Conservation (phyloP, 345 rosid species). For the Citrus maxima region DNA sequence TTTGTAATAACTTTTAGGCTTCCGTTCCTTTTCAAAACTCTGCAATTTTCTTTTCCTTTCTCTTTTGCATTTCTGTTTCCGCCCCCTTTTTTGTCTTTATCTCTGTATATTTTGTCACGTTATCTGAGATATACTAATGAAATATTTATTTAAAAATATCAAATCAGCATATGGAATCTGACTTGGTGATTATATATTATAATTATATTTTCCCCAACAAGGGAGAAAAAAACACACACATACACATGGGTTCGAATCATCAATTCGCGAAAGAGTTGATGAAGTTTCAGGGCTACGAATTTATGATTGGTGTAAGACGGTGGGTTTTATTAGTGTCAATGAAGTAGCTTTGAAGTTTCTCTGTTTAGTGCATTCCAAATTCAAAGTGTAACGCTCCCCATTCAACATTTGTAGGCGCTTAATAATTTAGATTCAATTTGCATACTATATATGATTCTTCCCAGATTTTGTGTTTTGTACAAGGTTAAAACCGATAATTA, state of each 20-base stretch:
- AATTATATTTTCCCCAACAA: neutral
- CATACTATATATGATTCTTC: too few relatives aligned
- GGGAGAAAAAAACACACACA: neutral
- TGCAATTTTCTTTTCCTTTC: neutral
- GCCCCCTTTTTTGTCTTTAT: neutral
- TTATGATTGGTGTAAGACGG: constrained; percentile 6
- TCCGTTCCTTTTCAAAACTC: neutral
- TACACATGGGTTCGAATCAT: neutral
- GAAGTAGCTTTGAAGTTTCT: neutral
- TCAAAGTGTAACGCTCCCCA: neutral
- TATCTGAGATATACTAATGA: neutral
- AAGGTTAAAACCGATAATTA: too few relatives aligned
- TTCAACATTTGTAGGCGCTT: neutral
- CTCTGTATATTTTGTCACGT: neutral
- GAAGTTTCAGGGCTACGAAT: constrained; percentile 8
- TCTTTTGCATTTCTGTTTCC: neutral
- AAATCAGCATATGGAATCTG: neutral
- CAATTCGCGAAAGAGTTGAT: constrained; percentile 11
- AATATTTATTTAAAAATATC: neutral
- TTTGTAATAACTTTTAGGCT: neutral
- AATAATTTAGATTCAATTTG: neutral
- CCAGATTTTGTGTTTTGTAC: too few relatives aligned
- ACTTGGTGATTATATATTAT: neutral
- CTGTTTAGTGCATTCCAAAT: neutral
- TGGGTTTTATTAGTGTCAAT: neutral